Percentiles rank a stretch among this genome's conserved stretches.
Conservation (phyloP, 306 rosid genomes). For the Cicer bijugum region DNA sequence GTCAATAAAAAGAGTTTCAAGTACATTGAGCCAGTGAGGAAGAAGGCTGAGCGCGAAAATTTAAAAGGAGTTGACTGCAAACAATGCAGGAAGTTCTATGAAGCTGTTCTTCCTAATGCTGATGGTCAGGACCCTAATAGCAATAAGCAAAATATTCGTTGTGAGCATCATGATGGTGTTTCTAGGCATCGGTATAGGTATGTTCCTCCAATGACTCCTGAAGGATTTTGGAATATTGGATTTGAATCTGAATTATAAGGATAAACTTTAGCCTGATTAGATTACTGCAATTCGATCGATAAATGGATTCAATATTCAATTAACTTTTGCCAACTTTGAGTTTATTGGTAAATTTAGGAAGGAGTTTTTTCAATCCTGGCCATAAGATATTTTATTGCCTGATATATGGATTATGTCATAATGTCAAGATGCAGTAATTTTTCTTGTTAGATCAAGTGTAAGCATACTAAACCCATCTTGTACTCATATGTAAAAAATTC, state of each 20-base stretch:
- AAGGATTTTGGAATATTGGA: slow-evolving; percentile 99
- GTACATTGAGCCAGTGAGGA: slow-evolving; percentile 86
- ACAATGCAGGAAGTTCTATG: slow-evolving; percentile 88
- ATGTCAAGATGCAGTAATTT: slow-evolving; percentile 27
- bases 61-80: slow-evolving; percentile 93
- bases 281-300: slow-evolving; percentile 8
- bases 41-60: slow-evolving; percentile 87
- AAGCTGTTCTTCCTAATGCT: slow-evolving; percentile 77
- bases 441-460: slow-evolving; percentile 7
- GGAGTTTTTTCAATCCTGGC: slow-evolving; percentile 1
- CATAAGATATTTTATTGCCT: slow-evolving; percentile 1
- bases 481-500: background rate
- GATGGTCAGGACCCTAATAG: slow-evolving; percentile 52
- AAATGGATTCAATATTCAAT: slow-evolving; percentile 25
- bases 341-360: slow-evolving; percentile 27
- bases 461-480: slow-evolving; percentile 6
- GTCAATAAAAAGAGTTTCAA: slow-evolving; percentile 63
- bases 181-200: slow-evolving; percentile 92
- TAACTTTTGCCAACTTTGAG: slow-evolving; percentile 22
- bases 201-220: slow-evolving; percentile 93
- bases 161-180: slow-evolving; percentile 96
- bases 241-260: slow-evolving; percentile 85
- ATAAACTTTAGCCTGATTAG: slow-evolving; percentile 11
- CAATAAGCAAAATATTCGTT: slow-evolving; percentile 59
- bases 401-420: slow-evolving; percentile 3